Percentiles rank a stretch among this genome's conserved stretches.
These are phyloP conservation scores for Pythium volutum DNA, from an alignment of 352 stramenopile genomes.

Conservation along the genomic window DNA sequence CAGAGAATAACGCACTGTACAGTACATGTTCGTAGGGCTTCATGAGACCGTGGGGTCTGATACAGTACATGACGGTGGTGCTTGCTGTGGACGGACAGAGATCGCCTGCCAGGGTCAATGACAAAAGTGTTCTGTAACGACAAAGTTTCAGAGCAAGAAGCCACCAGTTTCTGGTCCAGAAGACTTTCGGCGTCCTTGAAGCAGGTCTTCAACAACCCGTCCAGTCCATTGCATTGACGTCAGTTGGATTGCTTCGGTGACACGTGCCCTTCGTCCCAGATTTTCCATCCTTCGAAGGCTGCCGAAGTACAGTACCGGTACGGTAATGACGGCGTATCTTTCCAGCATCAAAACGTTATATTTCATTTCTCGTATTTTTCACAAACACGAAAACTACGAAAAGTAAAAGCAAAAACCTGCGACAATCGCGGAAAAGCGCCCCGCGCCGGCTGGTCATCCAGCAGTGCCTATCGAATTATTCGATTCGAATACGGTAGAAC, in stretches of 20 bases:
- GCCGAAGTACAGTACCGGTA: neutral
- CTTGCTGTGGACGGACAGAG: no score
- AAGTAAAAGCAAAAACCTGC: neutral
- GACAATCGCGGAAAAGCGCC: no score
- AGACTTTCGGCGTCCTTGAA: no score
- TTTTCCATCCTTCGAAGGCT: neutral
- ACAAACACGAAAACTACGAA: neutral
- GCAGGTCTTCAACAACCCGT: slow-evolving; percentile 9
- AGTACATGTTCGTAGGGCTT: no score
- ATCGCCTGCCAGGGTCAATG: no score
- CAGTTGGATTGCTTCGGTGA: slow-evolving; percentile 21
- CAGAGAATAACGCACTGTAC: no score
- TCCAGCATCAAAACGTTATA: slow-evolving; percentile 14
- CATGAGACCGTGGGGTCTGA: no score
- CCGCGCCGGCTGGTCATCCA: no score
- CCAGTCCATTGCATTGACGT: slow-evolving; percentile 13
- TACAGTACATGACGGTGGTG: no score
- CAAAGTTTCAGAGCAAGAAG: neutral
- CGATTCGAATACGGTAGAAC: no score
- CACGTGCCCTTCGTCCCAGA: slow-evolving; percentile 10
- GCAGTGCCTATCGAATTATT: no score
- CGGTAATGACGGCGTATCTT: slow-evolving; percentile 4
- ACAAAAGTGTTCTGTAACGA: neutral
- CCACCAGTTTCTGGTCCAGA: no score
- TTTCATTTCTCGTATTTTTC: neutral